Base-by-base conservation (phyloP, 1,284 basidiomycete genomes). In the Moesziomyces parantarcticus region DNA sequence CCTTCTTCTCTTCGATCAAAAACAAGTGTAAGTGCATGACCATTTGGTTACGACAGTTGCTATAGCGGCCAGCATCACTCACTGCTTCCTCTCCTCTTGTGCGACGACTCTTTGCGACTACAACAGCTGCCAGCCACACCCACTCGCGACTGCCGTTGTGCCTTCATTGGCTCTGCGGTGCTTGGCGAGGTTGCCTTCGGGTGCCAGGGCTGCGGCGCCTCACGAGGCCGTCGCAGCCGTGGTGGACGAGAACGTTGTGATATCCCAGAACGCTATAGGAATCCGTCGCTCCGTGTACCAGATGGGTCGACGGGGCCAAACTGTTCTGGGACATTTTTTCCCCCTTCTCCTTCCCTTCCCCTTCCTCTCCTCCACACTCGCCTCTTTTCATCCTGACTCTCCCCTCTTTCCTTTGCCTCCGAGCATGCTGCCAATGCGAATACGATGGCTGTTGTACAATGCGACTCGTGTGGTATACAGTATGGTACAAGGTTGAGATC, bases 121-220 rank as follows among this genome's bases (percentile, higher is more conserved):
- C 61, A n/a, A n/a, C n/a, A 78, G 77, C 77, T 66, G 71, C 72
- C 65, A 75, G 77, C 77, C 77, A 78, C 77, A 78, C 77, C 77
- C 77, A 59, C 69, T 76, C 74, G 74, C 74, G 74, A 72, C 74
- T 56, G 50, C 58, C 26, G 16, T 23, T 29, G 21, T 29, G 29
- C 16, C 49, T 58, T 53, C 44, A 46, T 58, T 52, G 61, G 56
- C 54, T 29, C 54, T 29, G 48, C 50, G 59, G 51, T 48, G 59
- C 59, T 45, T 52, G 73, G 73, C 73, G 73, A 68, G 62, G 54
- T 64, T 63, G 39, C 49, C 39, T 62, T 55, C 62, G 57, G 73
- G 73, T 76, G 73, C 73, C 73, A 76, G 69, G 64, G 60, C 60
- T 51, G 48, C 20, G 8, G 21, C 23, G 50, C 23, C 34, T 46